Base-by-base conservation (phyloP, 441 rosid species). In the Erodium texanum region DNA sequence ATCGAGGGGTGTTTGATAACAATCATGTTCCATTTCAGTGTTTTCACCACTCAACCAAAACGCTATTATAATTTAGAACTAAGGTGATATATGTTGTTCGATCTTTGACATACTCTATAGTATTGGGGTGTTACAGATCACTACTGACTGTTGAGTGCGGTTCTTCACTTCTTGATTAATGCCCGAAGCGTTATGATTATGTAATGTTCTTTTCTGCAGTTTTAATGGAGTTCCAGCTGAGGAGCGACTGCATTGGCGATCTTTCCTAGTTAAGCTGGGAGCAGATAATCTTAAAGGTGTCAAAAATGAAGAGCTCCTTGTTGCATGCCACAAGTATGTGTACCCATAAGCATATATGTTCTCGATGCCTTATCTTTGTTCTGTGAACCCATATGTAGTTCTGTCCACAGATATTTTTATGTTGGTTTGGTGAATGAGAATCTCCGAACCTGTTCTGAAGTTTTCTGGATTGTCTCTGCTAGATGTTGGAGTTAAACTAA, bases 141-240 rank as follows among this genome's bases (percentile, higher is more conserved):
- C 64, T 36, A 18, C 23, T 41, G 45, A 38, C n/a, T 58, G 24
- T 7, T 68, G 32, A 65, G 7, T 64, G 19, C 24, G 50, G 8
- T 70, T 5, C 62, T 12, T 32, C 22, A 24, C 32, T 65, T 10
- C 56, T 36, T 45, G 41, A 62, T 58, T 19, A 38, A 24, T 22
- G 2, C 27, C 61, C 27, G 62, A 18, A 54, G 59, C 64, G 54
- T 48, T 74, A 10, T 8, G 19, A 20, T 66, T 18, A 15, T 67
- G 9, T 29, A 24, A 20, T 73, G 54, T 2, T 54, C 11, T 19
- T 72, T 77, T 1, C 76, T 70, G 66, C 79, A 93, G 98, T 58
- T 93, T 93, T 82, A 90, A 85, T 81, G 98, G 98, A 78, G 96
- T 93, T 72, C 93, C 96, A 8, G 87, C 97, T 10, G 97, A 90